These are phyloP conservation scores for Panus rudis DNA, from an alignment of 768 basidiomycete species.

Conservation along the genomic window DNA sequence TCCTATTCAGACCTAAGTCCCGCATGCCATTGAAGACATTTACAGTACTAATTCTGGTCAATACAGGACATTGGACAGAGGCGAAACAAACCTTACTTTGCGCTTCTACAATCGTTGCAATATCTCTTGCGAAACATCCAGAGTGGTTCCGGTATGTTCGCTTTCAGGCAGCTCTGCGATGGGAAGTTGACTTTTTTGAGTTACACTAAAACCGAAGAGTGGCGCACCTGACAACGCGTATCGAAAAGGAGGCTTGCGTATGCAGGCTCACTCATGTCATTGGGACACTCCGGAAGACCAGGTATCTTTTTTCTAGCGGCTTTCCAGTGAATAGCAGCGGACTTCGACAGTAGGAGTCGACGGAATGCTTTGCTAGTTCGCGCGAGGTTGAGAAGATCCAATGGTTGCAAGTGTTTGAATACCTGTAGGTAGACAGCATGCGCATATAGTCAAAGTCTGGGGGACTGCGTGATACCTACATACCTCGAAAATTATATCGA, in stretches of 20 bases:
- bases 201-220: neutral
- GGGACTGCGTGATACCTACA: neutral
- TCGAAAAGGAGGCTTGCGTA: slow-evolving; percentile 25
- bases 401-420: neutral
- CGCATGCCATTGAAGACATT: no score
- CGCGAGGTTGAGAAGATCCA: slow-evolving; percentile 6
- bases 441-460: neutral
- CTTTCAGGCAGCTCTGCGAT: neutral
- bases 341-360: neutral
- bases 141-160: neutral
- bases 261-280: slow-evolving; percentile 19
- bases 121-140: neutral
- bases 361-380: slow-evolving; percentile 4
- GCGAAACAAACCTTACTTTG: neutral
- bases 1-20: no score
- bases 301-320: slow-evolving; percentile 17
- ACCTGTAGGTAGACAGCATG: neutral
- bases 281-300: slow-evolving; percentile 22
- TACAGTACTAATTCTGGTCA: no score
- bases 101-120: neutral
- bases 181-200: neutral
- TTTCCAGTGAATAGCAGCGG: slow-evolving; percentile 13
- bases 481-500: neutral
- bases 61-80: neutral
- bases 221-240: slow-evolving; percentile 24